Evolutionary conservation across 768 basidiomycete species (phyloP).

Genomic region (Rhizopogon rudus): DNA sequence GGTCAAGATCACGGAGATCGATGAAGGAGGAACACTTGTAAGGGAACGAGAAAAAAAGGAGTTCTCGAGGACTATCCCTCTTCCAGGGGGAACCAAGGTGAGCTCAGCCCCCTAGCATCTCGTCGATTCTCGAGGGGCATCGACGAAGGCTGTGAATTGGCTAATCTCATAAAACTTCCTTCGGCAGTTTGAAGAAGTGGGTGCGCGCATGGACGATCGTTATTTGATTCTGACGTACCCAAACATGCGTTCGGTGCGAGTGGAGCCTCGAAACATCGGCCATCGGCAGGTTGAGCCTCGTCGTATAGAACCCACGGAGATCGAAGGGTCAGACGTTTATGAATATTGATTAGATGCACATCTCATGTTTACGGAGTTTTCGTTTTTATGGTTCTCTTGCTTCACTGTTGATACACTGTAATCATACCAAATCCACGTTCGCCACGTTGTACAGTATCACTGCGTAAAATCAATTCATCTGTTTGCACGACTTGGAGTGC

Average conservation of each 20-base stretch:
- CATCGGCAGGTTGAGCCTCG: conserved; percentile 24
- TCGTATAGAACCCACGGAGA: conserved; percentile 27
- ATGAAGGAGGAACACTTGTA: conserved; percentile 55
- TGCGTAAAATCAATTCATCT: background rate
- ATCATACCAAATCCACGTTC: conserved; percentile 3
- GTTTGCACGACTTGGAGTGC: background rate
- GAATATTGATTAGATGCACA: conserved; percentile 23
- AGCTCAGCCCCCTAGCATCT: conserved; percentile 14
- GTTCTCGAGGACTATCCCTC: conserved; percentile 61
- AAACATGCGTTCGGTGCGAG: conserved; percentile 31
- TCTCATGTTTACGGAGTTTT: conserved; percentile 1
- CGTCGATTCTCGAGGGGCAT: background rate
- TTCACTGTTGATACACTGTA: conserved; percentile 8
- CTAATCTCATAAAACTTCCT: background rate
- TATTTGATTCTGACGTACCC: conserved; percentile 64
- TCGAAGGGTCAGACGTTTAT: conserved; percentile 24
- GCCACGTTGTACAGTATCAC: background rate
- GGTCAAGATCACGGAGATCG: conserved; percentile 53
- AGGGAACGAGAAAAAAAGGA: conserved; percentile 61
- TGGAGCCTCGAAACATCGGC: conserved; percentile 23
- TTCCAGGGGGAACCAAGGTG: conserved; percentile 72
- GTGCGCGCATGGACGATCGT: conserved; percentile 58
- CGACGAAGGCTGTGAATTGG: background rate
- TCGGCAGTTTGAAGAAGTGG: conserved; percentile 67
- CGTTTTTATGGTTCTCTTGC: conserved; percentile 6